A percentile compares a stretch with the other conserved stretches of the same genome.
These are phyloP conservation scores for Kurtzmaniella cleridarum DNA, from an alignment of 805 yeast species.

Conservation along the genomic window DNA sequence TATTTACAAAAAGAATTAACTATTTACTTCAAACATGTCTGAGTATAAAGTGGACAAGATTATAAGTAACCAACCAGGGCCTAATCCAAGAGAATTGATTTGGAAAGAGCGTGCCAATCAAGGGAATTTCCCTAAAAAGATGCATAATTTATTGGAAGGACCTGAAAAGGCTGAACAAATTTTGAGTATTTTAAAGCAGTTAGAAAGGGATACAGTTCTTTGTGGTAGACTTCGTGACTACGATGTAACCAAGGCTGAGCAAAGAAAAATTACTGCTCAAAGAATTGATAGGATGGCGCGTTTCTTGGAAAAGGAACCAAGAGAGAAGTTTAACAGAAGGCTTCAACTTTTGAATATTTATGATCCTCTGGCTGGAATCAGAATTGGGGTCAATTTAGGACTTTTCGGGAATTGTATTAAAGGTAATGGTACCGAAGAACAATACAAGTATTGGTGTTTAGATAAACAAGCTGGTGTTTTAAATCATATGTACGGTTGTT, in stretches of 20 bases:
- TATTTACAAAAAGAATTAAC: no score
- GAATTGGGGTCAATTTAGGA: conserved; percentile 35
- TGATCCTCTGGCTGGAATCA: conserved; percentile 35
- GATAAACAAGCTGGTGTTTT: conserved; percentile 27
- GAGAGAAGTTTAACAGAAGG: conserved; percentile 27
- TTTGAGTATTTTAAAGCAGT: conserved; percentile 23
- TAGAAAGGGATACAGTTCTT: conserved; percentile 36
- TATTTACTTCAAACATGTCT: no score
- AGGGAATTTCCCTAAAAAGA: conserved; percentile 14
- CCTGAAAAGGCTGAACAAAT: conserved; percentile 23
- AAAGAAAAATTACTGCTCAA: conserved; percentile 26
- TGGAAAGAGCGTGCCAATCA: conserved; percentile 14
- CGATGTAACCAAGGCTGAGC: conserved; percentile 24
- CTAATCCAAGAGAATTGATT: conserved; percentile 17
- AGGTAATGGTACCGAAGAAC: conserved; percentile 38
- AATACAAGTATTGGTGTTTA: conserved; percentile 33
- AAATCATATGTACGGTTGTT: conserved; percentile 65
- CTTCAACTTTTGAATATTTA: conserved; percentile 30
- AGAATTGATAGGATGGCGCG: conserved; percentile 32
- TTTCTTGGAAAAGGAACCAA: conserved; percentile 29
- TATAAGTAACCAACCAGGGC: conserved; percentile 6
- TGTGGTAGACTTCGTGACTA: conserved; percentile 25
- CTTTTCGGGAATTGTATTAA: conserved; percentile 33
- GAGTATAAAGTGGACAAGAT: no score
- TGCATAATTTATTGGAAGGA: conserved; percentile 23